Base-by-base conservation (phyloP, 2,329 filamentous ascomycete genomes). In the Colletotrichum sp. region DNA sequence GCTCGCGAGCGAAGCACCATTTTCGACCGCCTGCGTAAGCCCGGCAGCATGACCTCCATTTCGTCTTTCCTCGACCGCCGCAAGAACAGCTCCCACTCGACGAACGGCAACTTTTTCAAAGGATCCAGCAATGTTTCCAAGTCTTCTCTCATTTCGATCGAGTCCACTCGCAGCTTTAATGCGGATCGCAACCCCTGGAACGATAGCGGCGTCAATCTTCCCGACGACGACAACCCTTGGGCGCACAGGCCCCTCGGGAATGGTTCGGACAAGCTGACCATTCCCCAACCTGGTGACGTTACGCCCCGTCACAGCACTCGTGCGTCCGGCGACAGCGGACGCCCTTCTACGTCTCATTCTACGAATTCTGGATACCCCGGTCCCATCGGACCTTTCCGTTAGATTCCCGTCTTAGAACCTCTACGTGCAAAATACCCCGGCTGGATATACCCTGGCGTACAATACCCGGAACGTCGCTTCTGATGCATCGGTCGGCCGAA, bases 161-260 rank as follows among this genome's bases (percentile, higher is more conserved):
- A 98, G 85, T 98, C 96, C 63, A 95, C 95, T 43, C 94, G 96
- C 82, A 98, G 95, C 86, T 93, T 93, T 83, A 92, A 93, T 76
- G 95, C 95, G 78, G 97, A 98, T 84, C 94, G 96, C 84, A 98
- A 98, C 85, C 96, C 96, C 75, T 98, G 96, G 96, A 98, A 98
- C 83, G 96, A 98, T 83, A 98, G 95, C 81, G 96, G 96, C 79
- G 95, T 98, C 81, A 98, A 98, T 82, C 91, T 98, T 78, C 89
- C 94, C 76, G 96, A 98, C 80, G 95, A 98, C 77, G 95, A 98
- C 78, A 90, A 91, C 82, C 89, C 89, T 51, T 93, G 91, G 91
- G 84, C 88, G 66, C 85, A 85, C 66, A 90, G 91, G 77, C 90
- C 91, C 78, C 90, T 92, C 78, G 89, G 90, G 80, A 94, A 92